Base-by-base conservation (phyloP, 768 basidiomycete species). In the Pulveroboletus sp. region DNA sequence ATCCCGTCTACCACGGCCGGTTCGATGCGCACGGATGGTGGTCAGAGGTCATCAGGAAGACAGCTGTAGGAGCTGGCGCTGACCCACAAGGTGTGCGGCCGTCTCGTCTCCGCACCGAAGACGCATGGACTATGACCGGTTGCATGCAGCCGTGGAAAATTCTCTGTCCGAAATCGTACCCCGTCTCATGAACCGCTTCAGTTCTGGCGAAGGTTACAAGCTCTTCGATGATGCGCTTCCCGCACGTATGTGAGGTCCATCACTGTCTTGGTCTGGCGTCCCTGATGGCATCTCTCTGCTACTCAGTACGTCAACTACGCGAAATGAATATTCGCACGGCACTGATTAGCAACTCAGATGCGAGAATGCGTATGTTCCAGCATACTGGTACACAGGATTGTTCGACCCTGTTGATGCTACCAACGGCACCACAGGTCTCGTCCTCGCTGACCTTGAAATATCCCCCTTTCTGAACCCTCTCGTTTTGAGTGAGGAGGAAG, bases 51-150 rank as follows among this genome's bases (percentile, higher is more conserved):
- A 83, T 92, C 53, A 73, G 72, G 49, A 70, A 78, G 49, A 91
- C 89, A 31, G 89, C 88, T 16, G 65, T 88, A 3, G 86, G 82
- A 4, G 86, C 89, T 36, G 87, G 86, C 1, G 89, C 82, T 4
- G 72, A 85, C 65, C 63, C 76, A 41, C 62, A 70, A 58, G 76
- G 85, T 83, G 51, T 53, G 71, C 38, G 13, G 24, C 40, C 49
- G 20, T 53, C 39, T 46, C 42, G 42, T 37, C 39, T 54, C 49
- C 57, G 44, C 56, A 41, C 60, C 46, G n/a, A 45, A 53, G 55
- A 58, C 63, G 43, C 58, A 50, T 63, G 56, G 50, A 41, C 16
- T 45, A 30, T 47, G 30, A 58, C 51, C 10, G 43, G 26, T 43
- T 49, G 48, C 57, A 45, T 48, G 41, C 51, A 89, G 86, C 63